Evolutionary conservation across 140 eudicot species (phyloP).

Genomic region (Stevia rebaudiana): DNA sequence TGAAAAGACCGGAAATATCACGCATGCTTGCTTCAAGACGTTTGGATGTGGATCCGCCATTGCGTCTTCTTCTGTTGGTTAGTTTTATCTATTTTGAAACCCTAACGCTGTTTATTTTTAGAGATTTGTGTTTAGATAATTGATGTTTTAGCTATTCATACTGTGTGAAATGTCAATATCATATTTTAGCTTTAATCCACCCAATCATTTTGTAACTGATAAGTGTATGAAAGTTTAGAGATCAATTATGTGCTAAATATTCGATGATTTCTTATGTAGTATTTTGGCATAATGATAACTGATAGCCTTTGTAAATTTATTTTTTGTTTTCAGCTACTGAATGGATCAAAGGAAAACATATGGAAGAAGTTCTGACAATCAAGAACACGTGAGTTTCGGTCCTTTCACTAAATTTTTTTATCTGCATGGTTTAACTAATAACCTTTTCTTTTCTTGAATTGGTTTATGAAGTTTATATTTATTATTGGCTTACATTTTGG

Average conservation of each 20-base stretch:
- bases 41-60: constrained; percentile 98
- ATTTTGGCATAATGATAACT: not conserved
- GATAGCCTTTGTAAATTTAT: not conserved
- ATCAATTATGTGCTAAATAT: not conserved
- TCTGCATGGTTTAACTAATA: not conserved
- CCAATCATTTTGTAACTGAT: not conserved
- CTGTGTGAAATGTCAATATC: not conserved
- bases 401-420: not conserved
- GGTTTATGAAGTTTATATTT: not conserved
- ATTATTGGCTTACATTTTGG: not conserved
- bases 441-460: not conserved
- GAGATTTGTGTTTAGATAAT: no score
- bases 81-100: constrained; percentile 12
- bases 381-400: not conserved
- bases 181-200: no score
- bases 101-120: no score
- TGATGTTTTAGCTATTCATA: constrained; percentile 4
- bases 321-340: constrained; percentile 2
- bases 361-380: constrained; percentile 3
- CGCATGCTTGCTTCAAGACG: constrained; percentile 82
- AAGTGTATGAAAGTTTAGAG: not conserved
- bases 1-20: constrained; percentile 62
- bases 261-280: not conserved
- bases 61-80: constrained; percentile 93
- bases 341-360: constrained; percentile 9